Base-by-base conservation (phyloP, 805 yeast species). In the Monosporozyma aerobia region DNA sequence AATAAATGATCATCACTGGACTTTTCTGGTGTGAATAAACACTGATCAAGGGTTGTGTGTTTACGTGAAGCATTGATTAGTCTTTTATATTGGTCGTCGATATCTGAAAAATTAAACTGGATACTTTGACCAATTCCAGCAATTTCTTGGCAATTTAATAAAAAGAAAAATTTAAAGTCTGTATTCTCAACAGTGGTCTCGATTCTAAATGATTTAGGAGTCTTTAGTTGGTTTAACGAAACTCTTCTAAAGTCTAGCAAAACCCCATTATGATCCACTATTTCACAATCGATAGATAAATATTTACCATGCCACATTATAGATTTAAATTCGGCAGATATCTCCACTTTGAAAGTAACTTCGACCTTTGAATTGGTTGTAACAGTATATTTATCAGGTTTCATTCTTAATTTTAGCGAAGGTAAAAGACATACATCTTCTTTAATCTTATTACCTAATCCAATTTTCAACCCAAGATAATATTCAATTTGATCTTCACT, bases 161-260 rank as follows among this genome's bases (percentile, higher is more conserved):
- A 55, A 32, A 72, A 63, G 19, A 57, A 63, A 0, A 77, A 59
- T 2, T 19, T 41, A 13, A 69, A 68, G 1, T 49, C 49, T 9
- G 41, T 47, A 4, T 58, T 52, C 0, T 45, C 39, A 1, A 75
- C 33, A 1, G 54, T 51, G 2, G 67, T 52, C 2, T 55, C 52
- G 5, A 77, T 29, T 2, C 47, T 56, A 48, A 73, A 73, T 1
- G 65, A 52, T 50, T 59, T 69, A 40, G 55, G 58, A 1, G 57
- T 56, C 48, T 46, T 54, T 13, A 59, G 62, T 41, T 63, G 72
- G 37, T 55, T 51, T 4, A 67, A 33, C 3, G 56, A 62, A 1
- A 76, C 60, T 54, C 77, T 70, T 52, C 80, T 66, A 52, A 76
- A 78, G 53, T 77, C 81, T 7, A 77, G 51, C 11, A 79, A 55